Conservation (phyloP, 2,329 filamentous ascomycete genomes). For the Fonsecaea pedrosoi region DNA sequence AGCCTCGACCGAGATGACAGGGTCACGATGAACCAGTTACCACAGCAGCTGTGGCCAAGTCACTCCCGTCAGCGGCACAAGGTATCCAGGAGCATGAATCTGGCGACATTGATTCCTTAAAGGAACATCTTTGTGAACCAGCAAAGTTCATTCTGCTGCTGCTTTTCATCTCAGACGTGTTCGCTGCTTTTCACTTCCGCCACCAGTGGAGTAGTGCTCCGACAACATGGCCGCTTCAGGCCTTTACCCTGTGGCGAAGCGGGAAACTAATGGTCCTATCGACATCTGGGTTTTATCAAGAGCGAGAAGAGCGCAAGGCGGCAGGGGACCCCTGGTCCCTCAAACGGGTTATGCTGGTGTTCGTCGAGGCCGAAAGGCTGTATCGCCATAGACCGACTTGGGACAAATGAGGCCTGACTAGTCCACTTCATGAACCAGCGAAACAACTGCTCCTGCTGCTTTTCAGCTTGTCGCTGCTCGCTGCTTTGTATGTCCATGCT, state of each 20-base stretch:
- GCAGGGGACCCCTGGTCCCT: not conserved
- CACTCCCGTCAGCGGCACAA: not conserved
- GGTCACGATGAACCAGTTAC: not conserved
- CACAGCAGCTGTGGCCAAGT: not conserved
- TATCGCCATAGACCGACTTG: not conserved
- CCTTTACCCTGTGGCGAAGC: not conserved
- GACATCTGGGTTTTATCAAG: not conserved
- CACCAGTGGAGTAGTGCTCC: not conserved
- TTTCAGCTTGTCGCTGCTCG: not conserved
- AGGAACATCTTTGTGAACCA: slow-evolving; percentile 5
- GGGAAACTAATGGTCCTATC: not conserved
- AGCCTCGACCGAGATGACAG: not conserved
- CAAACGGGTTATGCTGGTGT: not conserved
- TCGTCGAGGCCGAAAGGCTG: not conserved
- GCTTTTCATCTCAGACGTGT: slow-evolving; percentile 3
- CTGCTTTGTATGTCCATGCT: not conserved
- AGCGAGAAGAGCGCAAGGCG: not conserved
- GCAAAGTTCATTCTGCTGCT: not conserved
- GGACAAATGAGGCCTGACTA: not conserved
- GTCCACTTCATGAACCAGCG: not conserved
- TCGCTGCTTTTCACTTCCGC: slow-evolving; percentile 8
- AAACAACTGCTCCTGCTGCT: not conserved
- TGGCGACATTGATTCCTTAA: not conserved
- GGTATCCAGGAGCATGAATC: not conserved
- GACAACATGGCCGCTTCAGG: not conserved